Percentiles rank a stretch among this genome's conserved stretches.
These are phyloP conservation scores for Monosporascus sp. DNA, from an alignment of 2,329 filamentous ascomycete genomes.

Conservation along the genomic window DNA sequence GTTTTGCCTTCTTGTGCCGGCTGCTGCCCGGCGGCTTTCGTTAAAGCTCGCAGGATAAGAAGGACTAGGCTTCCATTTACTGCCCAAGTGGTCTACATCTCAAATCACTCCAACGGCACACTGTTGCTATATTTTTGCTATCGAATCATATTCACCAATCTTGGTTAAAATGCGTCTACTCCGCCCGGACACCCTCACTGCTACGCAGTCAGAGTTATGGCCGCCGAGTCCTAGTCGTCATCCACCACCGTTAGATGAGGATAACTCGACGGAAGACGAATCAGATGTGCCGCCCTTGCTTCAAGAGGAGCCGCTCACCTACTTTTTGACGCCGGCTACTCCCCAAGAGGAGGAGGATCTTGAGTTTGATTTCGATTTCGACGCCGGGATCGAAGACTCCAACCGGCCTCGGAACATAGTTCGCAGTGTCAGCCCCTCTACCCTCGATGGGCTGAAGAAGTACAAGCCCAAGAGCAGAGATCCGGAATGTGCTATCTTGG, in stretches of 20 bases:
- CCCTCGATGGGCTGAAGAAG: constrained; percentile 43
- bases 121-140: constrained; percentile 6
- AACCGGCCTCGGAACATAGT: constrained; percentile 40
- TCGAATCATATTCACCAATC: constrained; percentile 4
- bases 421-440: constrained; percentile 53
- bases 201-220: constrained; percentile 43
- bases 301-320: constrained; percentile 49
- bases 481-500: constrained; percentile 37
- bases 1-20: constrained; percentile 19
- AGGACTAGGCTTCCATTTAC: constrained; percentile 7
- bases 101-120: neutral
- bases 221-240: constrained; percentile 47
- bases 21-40: constrained; percentile 18
- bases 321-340: constrained; percentile 48
- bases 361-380: constrained; percentile 44
- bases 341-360: constrained; percentile 37
- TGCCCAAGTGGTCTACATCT: constrained; percentile 3
- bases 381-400: constrained; percentile 52
- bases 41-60: constrained; percentile 10
- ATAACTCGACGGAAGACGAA: constrained; percentile 41
- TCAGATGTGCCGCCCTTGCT: constrained; percentile 32
- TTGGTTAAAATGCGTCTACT: constrained; percentile 22
- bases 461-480: constrained; percentile 36
- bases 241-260: constrained; percentile 36
- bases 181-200: constrained; percentile 17